Conservation (phyloP, 257 asterid genomes). For the Verbascum thapsus region DNA sequence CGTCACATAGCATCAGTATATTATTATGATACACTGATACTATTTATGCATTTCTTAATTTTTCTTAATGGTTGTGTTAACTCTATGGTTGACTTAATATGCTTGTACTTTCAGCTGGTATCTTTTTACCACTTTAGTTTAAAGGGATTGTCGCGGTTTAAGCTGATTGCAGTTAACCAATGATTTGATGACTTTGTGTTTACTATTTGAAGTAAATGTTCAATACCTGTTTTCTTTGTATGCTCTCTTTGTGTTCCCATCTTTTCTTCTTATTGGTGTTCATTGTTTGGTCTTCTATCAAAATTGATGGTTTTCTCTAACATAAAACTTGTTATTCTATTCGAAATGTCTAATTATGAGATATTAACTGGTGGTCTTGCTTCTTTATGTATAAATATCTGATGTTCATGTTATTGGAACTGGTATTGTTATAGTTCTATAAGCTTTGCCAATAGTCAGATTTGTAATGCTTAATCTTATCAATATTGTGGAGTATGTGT, state of each 20-base stretch:
- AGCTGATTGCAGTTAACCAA: background rate
- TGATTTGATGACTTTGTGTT: background rate
- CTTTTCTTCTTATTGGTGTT: too few relatives aligned
- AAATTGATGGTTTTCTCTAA: background rate
- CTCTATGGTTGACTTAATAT: too few relatives aligned
- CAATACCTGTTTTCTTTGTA: too few relatives aligned
- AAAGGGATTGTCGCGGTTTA: slow-evolving; percentile 1
- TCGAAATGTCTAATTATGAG: background rate
- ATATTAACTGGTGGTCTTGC: slow-evolving; percentile 3
- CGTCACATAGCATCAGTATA: too few relatives aligned
- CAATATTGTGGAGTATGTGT: slow-evolving; percentile 2
- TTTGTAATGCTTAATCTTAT: slow-evolving; percentile 18
- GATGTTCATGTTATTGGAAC: background rate
- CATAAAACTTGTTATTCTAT: background rate
- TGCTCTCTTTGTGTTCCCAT: too few relatives aligned
- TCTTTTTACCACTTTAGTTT: background rate
- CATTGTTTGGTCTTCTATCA: too few relatives aligned
- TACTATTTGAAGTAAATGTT: too few relatives aligned
- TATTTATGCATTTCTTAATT: too few relatives aligned
- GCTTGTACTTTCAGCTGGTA: too few relatives aligned
- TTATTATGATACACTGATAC: too few relatives aligned
- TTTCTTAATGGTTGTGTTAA: too few relatives aligned
- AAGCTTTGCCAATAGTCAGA: background rate
- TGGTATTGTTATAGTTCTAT: slow-evolving; percentile 20
- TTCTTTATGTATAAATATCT: slow-evolving; percentile 1